Evolutionary conservation across 164 flowering plant genomes (phyloP).

Genomic region (Chimonanthus praecox): DNA sequence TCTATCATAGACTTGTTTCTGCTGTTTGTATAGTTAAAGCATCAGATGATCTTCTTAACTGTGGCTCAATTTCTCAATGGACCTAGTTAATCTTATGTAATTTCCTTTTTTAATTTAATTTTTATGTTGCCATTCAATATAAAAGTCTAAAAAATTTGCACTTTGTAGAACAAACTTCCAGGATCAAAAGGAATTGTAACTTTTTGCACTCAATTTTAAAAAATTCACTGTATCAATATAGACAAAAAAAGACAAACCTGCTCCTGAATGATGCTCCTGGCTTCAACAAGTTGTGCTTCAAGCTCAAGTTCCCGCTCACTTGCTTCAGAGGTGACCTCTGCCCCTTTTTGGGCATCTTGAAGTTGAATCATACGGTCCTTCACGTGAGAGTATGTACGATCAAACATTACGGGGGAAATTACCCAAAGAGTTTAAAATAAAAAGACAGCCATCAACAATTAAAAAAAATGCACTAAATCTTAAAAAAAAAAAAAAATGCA

Average conservation of each 20-base stretch:
- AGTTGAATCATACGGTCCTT: conserved; percentile 90
- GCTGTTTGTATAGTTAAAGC: no score
- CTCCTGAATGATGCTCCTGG: conserved; percentile 97
- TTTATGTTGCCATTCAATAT: no score
- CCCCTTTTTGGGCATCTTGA: conserved; percentile 88
- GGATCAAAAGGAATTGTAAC: neutral
- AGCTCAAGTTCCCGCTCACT: conserved; percentile 97
- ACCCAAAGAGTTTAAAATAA: neutral
- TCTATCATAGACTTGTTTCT: no score
- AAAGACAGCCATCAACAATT: neutral
- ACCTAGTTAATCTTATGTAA: no score
- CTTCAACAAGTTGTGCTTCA: conserved; percentile 99
- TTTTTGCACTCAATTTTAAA: neutral
- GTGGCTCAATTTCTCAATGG: no score
- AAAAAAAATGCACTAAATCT: neutral
- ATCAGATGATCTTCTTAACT: no score
- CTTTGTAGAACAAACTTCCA: neutral
- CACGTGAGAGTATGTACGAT: neutral
- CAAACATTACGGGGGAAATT: neutral
- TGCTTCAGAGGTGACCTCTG: conserved; percentile 92
- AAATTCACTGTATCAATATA: neutral
- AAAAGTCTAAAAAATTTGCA: neutral
- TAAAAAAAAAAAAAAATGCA: neutral
- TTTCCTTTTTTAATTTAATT: no score
- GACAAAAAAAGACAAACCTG: conserved; percentile 46